Evolutionary conservation across 331 rosid genomes (phyloP).

Genomic region (Prunus yedoensis): DNA sequence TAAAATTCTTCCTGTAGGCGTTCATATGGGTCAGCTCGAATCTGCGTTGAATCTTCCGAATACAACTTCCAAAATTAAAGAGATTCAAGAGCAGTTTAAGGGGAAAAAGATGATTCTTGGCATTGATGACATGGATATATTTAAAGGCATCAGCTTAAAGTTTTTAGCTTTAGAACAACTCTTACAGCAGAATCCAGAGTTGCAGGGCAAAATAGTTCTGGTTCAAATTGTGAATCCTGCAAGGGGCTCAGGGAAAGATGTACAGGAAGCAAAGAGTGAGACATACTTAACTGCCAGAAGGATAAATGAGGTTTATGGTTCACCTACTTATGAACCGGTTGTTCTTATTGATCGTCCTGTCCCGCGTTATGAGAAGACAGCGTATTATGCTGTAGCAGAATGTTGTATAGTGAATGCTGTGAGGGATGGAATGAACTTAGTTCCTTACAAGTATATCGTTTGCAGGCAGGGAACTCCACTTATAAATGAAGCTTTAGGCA

Average conservation of each 20-base stretch:
- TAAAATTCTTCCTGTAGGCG: constrained; percentile 91
- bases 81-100: constrained; percentile 70
- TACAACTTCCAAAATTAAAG: constrained; percentile 73
- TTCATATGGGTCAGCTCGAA: constrained; percentile 94
- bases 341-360: constrained; percentile 81
- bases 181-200: constrained; percentile 67
- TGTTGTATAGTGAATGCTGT: constrained; percentile 98
- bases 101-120: constrained; percentile 86
- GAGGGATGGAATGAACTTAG: constrained; percentile 97
- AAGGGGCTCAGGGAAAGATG: constrained; percentile 93
- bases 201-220: constrained; percentile 70
- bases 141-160: constrained; percentile 93
- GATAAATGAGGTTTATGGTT: constrained; percentile 71
- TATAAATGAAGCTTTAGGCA: constrained; percentile 65
- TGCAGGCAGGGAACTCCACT: constrained; percentile 85
- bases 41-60: constrained; percentile 69
- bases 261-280: constrained; percentile 85
- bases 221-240: constrained; percentile 98
- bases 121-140: constrained; percentile 97
- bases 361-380: constrained; percentile 92
- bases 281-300: constrained; percentile 71
- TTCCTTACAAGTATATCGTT: constrained; percentile 87
- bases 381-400: constrained; percentile 89
- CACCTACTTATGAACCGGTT: constrained; percentile 67
- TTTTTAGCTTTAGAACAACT: constrained; percentile 87